These are phyloP conservation scores for Wickerhamiella pararugosa DNA, from an alignment of 1,139 yeast genomes.

Conservation along the genomic window DNA sequence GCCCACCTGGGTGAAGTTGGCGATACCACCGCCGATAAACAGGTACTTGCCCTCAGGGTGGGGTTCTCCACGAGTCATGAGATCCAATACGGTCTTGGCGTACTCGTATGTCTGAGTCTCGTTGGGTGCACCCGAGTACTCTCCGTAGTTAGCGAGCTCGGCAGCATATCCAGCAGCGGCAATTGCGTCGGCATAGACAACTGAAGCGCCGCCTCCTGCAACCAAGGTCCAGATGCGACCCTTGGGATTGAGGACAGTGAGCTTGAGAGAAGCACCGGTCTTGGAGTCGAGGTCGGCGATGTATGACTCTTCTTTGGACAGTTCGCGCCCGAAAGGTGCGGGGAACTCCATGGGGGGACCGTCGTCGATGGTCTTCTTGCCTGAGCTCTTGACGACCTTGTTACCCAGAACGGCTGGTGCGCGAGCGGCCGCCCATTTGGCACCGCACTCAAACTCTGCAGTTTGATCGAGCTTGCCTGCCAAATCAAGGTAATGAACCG, in stretches of 20 bases:
- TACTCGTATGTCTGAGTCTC: slow-evolving; percentile 35
- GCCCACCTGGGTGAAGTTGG: slow-evolving; percentile 35
- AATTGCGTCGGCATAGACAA: slow-evolving; percentile 34
- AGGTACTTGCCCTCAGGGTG: slow-evolving; percentile 30
- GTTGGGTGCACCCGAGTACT: slow-evolving; percentile 34
- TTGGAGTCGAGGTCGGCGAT: slow-evolving; percentile 35
- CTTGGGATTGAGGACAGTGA: slow-evolving; percentile 30
- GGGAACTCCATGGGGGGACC: slow-evolving; percentile 37
- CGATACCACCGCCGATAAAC: slow-evolving; percentile 35
- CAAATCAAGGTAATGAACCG: slow-evolving; percentile 32
- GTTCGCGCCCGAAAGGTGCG: slow-evolving; percentile 34
- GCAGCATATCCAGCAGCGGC: slow-evolving; percentile 32
- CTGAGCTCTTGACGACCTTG: slow-evolving; percentile 14
- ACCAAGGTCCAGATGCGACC: slow-evolving; percentile 35
- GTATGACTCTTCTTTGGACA: slow-evolving; percentile 32
- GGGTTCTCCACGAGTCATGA: slow-evolving; percentile 31
- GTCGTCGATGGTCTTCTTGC: slow-evolving; percentile 23
- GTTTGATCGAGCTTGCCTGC: slow-evolving; percentile 36
- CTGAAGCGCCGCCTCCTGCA: slow-evolving; percentile 35
- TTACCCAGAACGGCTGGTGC: slow-evolving; percentile 30
- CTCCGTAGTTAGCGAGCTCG: slow-evolving; percentile 34
- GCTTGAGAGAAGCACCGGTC: slow-evolving; percentile 34
- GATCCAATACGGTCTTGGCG: slow-evolving; percentile 33
- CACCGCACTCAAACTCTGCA: slow-evolving; percentile 36
- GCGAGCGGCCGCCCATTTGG: slow-evolving; percentile 35